Evolutionary conservation across 441 rosid species (phyloP).

Genomic region (Lepidium campestre): DNA sequence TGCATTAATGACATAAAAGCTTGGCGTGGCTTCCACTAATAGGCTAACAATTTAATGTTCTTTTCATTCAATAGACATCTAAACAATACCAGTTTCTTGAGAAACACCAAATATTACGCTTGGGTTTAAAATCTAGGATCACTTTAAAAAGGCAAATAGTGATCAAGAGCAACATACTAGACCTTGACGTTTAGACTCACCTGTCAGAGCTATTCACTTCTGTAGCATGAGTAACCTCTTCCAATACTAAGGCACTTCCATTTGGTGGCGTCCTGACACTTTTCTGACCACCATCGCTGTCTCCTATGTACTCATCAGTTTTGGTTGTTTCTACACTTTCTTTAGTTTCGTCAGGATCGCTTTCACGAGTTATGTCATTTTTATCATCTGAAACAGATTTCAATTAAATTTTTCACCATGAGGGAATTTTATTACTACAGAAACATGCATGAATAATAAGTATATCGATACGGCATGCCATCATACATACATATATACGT

Average conservation of each 20-base stretch:
- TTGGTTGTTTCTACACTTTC: slow-evolving; percentile 15
- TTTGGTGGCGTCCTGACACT: slow-evolving; percentile 27
- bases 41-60: background rate
- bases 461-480: background rate
- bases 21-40: background rate
- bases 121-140: background rate
- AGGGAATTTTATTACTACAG: background rate
- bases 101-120: background rate
- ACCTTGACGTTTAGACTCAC: slow-evolving; percentile 36
- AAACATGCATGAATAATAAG: background rate
- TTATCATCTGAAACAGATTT: slow-evolving; percentile 41
- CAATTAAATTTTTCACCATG: slow-evolving; percentile 25
- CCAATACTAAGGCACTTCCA: slow-evolving; percentile 32
- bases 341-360: slow-evolving; percentile 24
- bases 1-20: background rate
- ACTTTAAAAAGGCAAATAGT: slow-evolving; percentile 1
- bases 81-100: background rate
- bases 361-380: slow-evolving; percentile 25
- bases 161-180: slow-evolving; percentile 1
- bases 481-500: background rate
- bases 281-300: slow-evolving; percentile 18
- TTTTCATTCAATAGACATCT: background rate
- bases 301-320: slow-evolving; percentile 25
- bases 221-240: slow-evolving; percentile 30
- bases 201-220: slow-evolving; percentile 27